These are phyloP conservation scores for Lycium barbarum DNA, from an alignment of 257 asterid species.

Conservation along the genomic window DNA sequence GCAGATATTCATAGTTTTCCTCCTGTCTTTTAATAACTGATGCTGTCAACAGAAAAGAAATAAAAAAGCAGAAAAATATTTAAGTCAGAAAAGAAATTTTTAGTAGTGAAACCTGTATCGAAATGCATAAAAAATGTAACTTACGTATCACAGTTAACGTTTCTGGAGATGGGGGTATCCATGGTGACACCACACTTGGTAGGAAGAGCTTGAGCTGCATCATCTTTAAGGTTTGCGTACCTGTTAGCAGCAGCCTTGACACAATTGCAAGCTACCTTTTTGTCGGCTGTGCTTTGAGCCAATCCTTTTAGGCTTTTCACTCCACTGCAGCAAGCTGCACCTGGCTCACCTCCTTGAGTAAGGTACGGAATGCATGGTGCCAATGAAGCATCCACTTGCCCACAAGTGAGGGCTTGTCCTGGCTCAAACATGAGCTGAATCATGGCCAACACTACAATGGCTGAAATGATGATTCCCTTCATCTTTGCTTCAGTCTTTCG, in stretches of 20 bases:
- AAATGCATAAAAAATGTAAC: not conserved
- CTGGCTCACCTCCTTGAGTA: constrained; percentile 39
- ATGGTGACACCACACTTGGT: constrained; percentile 39
- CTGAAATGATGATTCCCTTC: constrained; percentile 34
- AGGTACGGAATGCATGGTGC: constrained; percentile 45
- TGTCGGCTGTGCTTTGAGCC: constrained; percentile 39
- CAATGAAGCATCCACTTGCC: constrained; percentile 43
- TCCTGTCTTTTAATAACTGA: not conserved
- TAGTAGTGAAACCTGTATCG: not conserved
- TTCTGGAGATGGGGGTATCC: constrained; percentile 50
- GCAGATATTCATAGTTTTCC: not conserved
- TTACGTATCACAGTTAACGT: constrained; percentile 43
- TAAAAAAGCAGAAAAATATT: not conserved
- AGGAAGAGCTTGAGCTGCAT: constrained; percentile 43
- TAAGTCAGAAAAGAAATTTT: not conserved
- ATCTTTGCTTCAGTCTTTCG: not conserved
- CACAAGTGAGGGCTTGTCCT: constrained; percentile 43
- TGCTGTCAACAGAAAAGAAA: not conserved
- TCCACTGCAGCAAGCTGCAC: constrained; percentile 41
- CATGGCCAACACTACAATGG: constrained; percentile 35
- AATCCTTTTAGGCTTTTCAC: constrained; percentile 36
- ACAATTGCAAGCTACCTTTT: constrained; percentile 42
- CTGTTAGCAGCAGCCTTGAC: constrained; percentile 45
- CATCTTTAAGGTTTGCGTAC: constrained; percentile 43
- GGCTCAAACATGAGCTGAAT: constrained; percentile 26